Base-by-base conservation (phyloP, 257 asterid species). In the Rubia yunnanensis region DNA sequence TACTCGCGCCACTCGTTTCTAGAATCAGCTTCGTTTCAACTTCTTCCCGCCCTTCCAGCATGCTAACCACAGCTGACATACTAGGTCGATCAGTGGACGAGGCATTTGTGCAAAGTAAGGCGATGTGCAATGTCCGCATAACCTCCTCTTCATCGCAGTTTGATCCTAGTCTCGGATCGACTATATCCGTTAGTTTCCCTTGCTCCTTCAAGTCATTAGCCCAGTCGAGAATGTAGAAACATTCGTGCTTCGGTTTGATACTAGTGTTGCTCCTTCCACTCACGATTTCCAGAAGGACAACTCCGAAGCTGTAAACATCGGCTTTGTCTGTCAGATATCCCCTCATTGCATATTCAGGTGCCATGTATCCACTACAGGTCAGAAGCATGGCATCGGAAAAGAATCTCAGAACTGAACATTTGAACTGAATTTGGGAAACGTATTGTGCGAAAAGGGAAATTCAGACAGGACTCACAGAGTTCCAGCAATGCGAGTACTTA, bases 51-150 rank as follows among this genome's bases (percentile, higher is more conserved):
- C 91, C 87, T 67, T 83, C 91, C 0, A 87, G 84, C 73, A 84
- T 77, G 81, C 89, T 78, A 22, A 84, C 86, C 23, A 79, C 87
- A 0, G 71, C 70, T 1, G 95, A 84, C 91, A 87, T 87, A 14
- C 26, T 78, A 22, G 95, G 91, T 70, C 95, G 81, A 56, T 65
- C 83, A 0, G 81, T 57, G 1, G 86, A 72, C 11, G 74, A 68
- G 3, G 50, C 67, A 62, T 78, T 69, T 7, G 95, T 73, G 79
- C 91, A 87, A 7, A 32, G 82, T 50, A 87, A 84, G 7, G 78
- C 91, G 27, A 87, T 67, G 24, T 73, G 68, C 58, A 87, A 79
- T 24, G 85, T 70, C 4, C 49, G 32, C 66, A 73, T 53, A 13
- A 72, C 85, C 68, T 79, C 82, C 53, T 76, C 74, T 67, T 67